Percentiles rank a stretch among this genome's conserved stretches.
These are phyloP conservation scores for Nicotiana paniculata DNA, from an alignment of 257 asterid genomes.

Conservation along the genomic window DNA sequence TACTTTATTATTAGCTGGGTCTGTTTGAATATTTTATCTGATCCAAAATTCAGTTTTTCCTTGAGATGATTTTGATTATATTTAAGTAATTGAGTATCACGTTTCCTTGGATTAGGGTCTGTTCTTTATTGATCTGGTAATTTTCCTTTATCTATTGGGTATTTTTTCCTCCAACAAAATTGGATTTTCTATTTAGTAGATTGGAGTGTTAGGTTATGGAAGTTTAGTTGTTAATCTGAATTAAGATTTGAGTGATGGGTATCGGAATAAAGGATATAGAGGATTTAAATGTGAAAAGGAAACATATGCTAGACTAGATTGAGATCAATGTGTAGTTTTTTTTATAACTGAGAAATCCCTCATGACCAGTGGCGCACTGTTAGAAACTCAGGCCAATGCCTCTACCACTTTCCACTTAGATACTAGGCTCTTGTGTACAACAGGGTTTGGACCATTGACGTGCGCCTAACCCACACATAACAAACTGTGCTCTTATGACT, in stretches of 20 bases:
- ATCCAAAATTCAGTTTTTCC: neutral
- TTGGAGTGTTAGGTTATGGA: neutral
- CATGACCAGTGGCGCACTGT: too few species aligned
- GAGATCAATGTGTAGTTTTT: neutral
- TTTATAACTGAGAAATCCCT: too few species aligned
- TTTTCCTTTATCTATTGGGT: neutral
- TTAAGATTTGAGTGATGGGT: neutral
- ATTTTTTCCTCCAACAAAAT: too few species aligned
- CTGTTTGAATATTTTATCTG: neutral
- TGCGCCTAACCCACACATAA: too few species aligned
- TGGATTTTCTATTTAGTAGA: too few species aligned
- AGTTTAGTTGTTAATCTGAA: neutral
- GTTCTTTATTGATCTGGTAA: neutral
- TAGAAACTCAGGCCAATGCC: too few species aligned
- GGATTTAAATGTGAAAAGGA: neutral
- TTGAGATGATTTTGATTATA: neutral
- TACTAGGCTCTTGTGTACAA: too few species aligned
- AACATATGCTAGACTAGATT: neutral
- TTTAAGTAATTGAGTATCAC: neutral
- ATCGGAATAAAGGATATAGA: neutral
- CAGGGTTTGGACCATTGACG: too few species aligned
- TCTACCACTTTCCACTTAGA: too few species aligned
- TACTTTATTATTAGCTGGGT: neutral
- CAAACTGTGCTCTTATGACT: too few species aligned
- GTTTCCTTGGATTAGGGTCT: neutral